Conservation (phyloP, 345 rosid genomes). For the Rhodomyrtus tomentosa region DNA sequence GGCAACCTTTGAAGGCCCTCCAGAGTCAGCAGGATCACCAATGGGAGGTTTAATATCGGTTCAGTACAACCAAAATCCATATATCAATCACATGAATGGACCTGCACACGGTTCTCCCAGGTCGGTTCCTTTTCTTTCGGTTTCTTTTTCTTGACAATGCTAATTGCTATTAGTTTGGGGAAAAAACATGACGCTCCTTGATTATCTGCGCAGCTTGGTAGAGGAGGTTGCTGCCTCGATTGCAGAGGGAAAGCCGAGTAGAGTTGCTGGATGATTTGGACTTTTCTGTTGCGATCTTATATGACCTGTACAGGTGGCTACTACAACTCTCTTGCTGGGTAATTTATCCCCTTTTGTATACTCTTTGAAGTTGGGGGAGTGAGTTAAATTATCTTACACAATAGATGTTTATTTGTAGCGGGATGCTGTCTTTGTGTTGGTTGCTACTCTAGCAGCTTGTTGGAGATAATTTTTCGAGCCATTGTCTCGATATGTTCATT, state of each 20-base stretch:
- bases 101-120: slow-evolving; percentile 24
- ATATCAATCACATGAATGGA: slow-evolving; percentile 23
- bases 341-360: slow-evolving; percentile 14
- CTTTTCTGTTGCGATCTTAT: not conserved
- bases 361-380: not conserved
- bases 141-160: not conserved
- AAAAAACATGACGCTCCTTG: not conserved
- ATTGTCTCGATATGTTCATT: not conserved
- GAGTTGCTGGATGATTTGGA: slow-evolving; percentile 14
- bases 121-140: slow-evolving; percentile 7
- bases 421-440: not conserved
- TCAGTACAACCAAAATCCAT: slow-evolving; percentile 35
- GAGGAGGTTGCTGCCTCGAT: slow-evolving; percentile 40
- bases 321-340: slow-evolving; percentile 1
- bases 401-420: not conserved
- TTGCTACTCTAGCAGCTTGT: slow-evolving; percentile 16
- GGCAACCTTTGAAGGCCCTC: slow-evolving; percentile 19
- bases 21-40: slow-evolving; percentile 25
- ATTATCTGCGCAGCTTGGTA: slow-evolving; percentile 26
- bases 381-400: slow-evolving; percentile 11
- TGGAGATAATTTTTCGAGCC: not conserved
- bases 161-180: not conserved
- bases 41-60: slow-evolving; percentile 40
- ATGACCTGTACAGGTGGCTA: not conserved
- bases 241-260: slow-evolving; percentile 12